Conservation (phyloP, 2,329 filamentous ascomycete genomes). For the Diaporthe ampelina region DNA sequence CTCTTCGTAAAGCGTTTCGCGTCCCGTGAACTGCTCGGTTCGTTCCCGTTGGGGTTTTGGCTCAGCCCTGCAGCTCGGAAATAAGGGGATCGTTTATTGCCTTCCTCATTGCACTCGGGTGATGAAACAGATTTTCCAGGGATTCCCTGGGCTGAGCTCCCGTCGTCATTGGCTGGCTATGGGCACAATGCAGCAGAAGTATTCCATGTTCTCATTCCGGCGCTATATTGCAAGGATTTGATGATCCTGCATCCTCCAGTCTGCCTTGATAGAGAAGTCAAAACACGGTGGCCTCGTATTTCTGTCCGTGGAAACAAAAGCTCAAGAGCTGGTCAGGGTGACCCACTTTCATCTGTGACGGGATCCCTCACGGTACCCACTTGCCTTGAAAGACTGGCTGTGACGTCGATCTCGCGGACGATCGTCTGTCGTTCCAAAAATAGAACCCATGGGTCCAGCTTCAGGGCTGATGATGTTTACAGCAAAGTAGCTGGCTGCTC, state of each 20-base stretch:
- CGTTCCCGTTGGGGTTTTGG: background rate
- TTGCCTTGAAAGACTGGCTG: conserved; percentile 11
- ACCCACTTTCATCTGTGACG: conserved; percentile 16
- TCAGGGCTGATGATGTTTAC: background rate
- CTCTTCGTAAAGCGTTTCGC: background rate
- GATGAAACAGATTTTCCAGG: no score
- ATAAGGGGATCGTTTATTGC: background rate
- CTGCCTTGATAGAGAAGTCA: background rate
- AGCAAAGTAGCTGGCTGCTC: background rate
- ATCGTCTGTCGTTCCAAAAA: conserved; percentile 5
- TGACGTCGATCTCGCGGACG: conserved; percentile 13
- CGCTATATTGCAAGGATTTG: background rate
- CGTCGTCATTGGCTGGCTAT: background rate
- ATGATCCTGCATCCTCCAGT: background rate
- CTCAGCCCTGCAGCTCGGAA: background rate
- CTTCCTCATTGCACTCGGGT: no score
- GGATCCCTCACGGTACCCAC: background rate
- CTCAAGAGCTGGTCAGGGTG: background rate
- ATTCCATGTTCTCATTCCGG: background rate
- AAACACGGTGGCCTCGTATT: background rate
- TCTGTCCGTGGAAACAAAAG: background rate
- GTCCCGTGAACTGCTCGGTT: background rate
- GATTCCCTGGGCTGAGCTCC: background rate
- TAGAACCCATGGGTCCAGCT: conserved; percentile 25
- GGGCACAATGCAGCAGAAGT: background rate